Conservation (phyloP, 2,329 filamentous ascomycete species). For the Colletotrichum horii region DNA sequence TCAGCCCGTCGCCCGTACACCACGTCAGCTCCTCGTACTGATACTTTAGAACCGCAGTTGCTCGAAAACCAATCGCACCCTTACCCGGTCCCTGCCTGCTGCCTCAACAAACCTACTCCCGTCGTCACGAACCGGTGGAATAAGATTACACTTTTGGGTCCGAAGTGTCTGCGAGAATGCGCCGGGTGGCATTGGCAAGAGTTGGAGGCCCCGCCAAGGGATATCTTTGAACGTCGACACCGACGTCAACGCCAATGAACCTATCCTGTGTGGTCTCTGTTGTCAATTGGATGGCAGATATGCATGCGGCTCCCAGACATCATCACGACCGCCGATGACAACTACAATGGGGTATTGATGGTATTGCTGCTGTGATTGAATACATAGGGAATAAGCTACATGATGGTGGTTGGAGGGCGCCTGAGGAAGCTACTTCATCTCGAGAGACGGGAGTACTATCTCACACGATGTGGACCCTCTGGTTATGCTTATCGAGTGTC, state of each 20-base stretch:
- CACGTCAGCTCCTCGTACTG: neutral
- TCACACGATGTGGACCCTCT: neutral
- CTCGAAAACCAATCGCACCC: neutral
- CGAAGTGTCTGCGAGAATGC: neutral
- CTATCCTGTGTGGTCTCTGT: fast-evolving
- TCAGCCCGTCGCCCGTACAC: neutral
- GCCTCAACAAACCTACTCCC: neutral
- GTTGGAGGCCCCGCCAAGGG: neutral
- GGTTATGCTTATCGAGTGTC: neutral
- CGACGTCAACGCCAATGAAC: neutral
- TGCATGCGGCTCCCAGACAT: neutral
- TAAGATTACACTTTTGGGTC: neutral
- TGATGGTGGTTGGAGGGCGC: no score
- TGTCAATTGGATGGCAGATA: neutral
- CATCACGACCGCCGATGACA: neutral
- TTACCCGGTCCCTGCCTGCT: neutral
- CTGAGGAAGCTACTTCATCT: no score
- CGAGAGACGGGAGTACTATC: no score
- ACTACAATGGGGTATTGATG: neutral
- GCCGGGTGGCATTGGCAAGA: neutral
- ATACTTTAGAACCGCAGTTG: neutral
- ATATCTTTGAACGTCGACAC: neutral
- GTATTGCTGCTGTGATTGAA: no score
- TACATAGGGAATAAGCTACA: no score
- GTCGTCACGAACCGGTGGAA: neutral